These are phyloP conservation scores for Euptelea pleiosperma DNA, from an alignment of 164 flowering plant species.

Conservation along the genomic window DNA sequence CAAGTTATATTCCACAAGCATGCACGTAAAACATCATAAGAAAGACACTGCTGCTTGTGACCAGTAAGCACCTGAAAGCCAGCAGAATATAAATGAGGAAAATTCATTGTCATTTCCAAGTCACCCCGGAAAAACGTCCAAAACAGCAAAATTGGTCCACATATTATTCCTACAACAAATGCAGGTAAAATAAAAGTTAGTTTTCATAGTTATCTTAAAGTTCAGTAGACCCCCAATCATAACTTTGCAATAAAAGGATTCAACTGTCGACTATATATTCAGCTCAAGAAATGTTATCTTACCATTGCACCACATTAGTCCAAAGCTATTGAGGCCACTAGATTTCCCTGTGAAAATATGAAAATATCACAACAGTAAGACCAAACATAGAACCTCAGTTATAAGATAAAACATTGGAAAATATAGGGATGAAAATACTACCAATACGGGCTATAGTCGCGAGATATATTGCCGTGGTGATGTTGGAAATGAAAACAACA, in stretches of 20 bases:
- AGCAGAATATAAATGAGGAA: slow-evolving; percentile 64
- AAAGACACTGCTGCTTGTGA: slow-evolving; percentile 4
- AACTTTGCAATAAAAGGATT: not conserved
- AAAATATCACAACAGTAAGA: not conserved
- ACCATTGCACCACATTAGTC: slow-evolving; percentile 98
- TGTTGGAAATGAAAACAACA: slow-evolving; percentile 73
- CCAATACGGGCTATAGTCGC: slow-evolving; percentile 93
- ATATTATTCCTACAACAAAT: slow-evolving; percentile 56
- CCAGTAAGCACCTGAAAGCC: slow-evolving; percentile 71
- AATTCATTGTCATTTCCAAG: slow-evolving; percentile 51
- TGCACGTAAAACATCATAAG: not conserved
- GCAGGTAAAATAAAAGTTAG: slow-evolving; percentile 4
- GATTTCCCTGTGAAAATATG: slow-evolving; percentile 55
- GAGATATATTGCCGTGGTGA: slow-evolving; percentile 88
- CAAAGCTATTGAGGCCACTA: slow-evolving; percentile 87
- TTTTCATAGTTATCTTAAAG: not conserved
- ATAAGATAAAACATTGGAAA: slow-evolving; percentile 1
- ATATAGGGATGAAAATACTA: slow-evolving; percentile 21
- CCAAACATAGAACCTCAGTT: slow-evolving; percentile 2
- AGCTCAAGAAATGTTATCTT: slow-evolving; percentile 14
- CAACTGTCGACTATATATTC: slow-evolving; percentile 3
- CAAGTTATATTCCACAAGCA: too few relatives aligned
- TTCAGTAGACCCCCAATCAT: not conserved
- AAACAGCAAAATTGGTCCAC: slow-evolving; percentile 73
- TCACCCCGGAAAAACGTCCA: slow-evolving; percentile 89